Conservation (phyloP, 805 yeast species). For the Yamadazyma sp. region DNA sequence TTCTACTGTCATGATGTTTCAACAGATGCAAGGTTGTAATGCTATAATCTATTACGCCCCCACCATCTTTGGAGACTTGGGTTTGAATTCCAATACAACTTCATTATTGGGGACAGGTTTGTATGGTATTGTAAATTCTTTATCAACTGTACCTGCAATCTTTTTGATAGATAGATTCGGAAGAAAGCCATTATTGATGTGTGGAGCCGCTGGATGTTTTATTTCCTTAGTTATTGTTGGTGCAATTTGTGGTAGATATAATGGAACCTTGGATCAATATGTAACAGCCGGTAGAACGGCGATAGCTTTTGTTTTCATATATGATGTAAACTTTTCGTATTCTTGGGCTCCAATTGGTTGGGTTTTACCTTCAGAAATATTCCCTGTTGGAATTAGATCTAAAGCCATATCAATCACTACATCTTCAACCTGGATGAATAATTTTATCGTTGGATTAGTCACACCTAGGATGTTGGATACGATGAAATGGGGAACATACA, state of each 20-base stretch:
- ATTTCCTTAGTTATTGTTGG: conserved; percentile 27
- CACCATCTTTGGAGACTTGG: conserved; percentile 26
- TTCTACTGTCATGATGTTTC: conserved; percentile 26
- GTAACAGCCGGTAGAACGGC: conserved; percentile 28
- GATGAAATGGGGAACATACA: conserved; percentile 27
- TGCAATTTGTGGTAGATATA: conserved; percentile 16
- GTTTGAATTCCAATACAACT: conserved; percentile 20
- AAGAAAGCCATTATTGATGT: conserved; percentile 10
- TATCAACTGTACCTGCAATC: conserved; percentile 26
- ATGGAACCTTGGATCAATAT: conserved; percentile 11
- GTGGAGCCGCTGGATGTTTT: conserved; percentile 31
- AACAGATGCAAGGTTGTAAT: conserved; percentile 24
- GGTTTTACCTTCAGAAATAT: conserved; percentile 38
- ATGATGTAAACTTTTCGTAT: conserved; percentile 30
- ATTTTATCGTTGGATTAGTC: conserved; percentile 37
- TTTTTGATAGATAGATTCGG: conserved; percentile 5
- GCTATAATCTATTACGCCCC: conserved; percentile 35
- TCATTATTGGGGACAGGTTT: conserved; percentile 28
- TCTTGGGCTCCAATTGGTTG: conserved; percentile 36
- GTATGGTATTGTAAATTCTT: conserved; percentile 30
- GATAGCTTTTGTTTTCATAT: conserved; percentile 31
- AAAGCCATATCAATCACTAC: conserved; percentile 35
- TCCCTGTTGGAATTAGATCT: conserved; percentile 39
- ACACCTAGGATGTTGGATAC: conserved; percentile 27
- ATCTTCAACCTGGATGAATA: conserved; percentile 37